Evolutionary conservation across 169 alveolate species (phyloP), one percentile per base, ranked within the genome.

Genomic region (Plasmodium gonderi): DNA sequence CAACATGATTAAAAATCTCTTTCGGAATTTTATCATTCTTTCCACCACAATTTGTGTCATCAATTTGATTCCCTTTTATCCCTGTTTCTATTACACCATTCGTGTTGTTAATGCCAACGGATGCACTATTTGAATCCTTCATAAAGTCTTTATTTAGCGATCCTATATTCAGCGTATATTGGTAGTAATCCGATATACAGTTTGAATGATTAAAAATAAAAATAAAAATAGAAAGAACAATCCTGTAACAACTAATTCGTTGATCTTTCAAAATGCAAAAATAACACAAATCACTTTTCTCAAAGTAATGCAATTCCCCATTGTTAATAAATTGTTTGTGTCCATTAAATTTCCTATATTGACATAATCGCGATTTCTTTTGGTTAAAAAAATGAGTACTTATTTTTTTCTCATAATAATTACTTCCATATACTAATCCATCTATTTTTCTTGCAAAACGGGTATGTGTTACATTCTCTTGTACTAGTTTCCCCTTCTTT

Each of bases 131-230:
- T 9, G 17, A 7, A 11, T 29, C 23, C 20, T 45, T 49, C 31
- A 7, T 75, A 75, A 87, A 87, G 20, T 87, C 93, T 8, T 44
- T 68, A 75, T 75, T 87, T 54, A 26, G 29, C 5, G 68, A 51
- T 0, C 80, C 93, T 1, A 87, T 76, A 40, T 33, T 75, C 14
- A 87, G 42, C 93, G 68, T 87, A 75, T 87, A 75, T 29, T 74
- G 54, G 29, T 87, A 87, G 68, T 29, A 87, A 33, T 87, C 93
- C 29, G 93, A 87, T 75, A 87, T 87, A 76, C 93, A 87, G 9
- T 51, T 87, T 1, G 93, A 74, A 65, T 87, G 93, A 26, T 87
- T 40, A 54, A 87, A 87, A 49, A 87, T 11, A 17, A 87, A 87
- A 74, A 87, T 60, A 87, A 87, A 87, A 40, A 87, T 60, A 12